phyloP scores from a whole-genome alignment of 1,284 basidiomycete species.

The Ustilago vetiveriae region DNA sequence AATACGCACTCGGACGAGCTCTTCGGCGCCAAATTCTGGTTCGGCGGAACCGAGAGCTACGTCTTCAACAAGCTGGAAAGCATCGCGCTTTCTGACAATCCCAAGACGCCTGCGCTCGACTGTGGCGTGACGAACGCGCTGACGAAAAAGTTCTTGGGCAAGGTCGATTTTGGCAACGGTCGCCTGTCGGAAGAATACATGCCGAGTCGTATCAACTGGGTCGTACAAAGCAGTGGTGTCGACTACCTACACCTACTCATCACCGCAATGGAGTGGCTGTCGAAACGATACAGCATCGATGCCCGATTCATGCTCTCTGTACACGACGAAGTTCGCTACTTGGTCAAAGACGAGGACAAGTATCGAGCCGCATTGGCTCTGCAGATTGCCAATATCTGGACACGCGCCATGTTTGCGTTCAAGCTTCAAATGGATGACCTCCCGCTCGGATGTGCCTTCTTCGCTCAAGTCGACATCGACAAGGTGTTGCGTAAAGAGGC shows the following conservation, averaged over 20 bases:
- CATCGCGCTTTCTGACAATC: slow-evolving; percentile 86
- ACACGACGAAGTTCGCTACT: slow-evolving; percentile 94
- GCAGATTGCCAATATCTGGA: slow-evolving; percentile 97
- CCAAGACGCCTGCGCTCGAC: slow-evolving; percentile 89
- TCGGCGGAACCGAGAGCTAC: slow-evolving; percentile 93
- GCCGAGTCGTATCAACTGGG: slow-evolving; percentile 98
- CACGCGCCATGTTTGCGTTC: slow-evolving; percentile 87
- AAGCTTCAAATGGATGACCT: slow-evolving; percentile 94
- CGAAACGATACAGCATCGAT: slow-evolving; percentile 81
- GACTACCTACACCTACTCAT: slow-evolving; percentile 97
- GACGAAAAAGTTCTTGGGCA: slow-evolving; percentile 84
- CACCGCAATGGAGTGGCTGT: slow-evolving; percentile 91
- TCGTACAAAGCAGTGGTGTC: slow-evolving; percentile 97
- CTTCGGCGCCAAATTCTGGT: slow-evolving; percentile 83
- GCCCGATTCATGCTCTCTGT: slow-evolving; percentile 96
- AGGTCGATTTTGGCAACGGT: slow-evolving; percentile 65
- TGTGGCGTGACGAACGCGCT: slow-evolving; percentile 94
- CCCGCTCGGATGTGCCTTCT: slow-evolving; percentile 87
- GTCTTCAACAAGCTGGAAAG: slow-evolving; percentile 99
- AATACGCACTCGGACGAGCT: slow-evolving; percentile 50
- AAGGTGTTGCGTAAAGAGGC: slow-evolving; percentile 92
- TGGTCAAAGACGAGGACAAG: slow-evolving; percentile 86
- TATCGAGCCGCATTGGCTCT: slow-evolving; percentile 90
- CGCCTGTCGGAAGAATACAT: slow-evolving; percentile 84
- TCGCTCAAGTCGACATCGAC: slow-evolving; percentile 95